Conservation (phyloP, 345 rosid species). For the Eucalyptus cladocalyx region DNA sequence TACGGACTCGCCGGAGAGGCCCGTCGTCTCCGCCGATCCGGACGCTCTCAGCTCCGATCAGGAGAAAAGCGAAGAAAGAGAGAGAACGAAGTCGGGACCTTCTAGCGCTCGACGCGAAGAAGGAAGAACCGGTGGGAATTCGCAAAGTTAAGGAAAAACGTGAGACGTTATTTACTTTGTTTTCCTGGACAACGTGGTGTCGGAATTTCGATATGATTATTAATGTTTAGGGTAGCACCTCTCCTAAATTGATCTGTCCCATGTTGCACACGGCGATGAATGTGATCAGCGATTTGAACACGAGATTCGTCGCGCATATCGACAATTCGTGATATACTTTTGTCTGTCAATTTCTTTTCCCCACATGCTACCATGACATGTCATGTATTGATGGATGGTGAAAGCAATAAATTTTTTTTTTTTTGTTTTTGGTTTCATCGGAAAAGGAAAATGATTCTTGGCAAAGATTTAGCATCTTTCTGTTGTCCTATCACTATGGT, state of each 20-base stretch:
- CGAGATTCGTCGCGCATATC: not conserved
- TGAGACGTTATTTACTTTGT: not conserved
- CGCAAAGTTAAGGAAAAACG: not conserved
- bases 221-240: not conserved
- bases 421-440: not conserved
- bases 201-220: not conserved
- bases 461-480: not conserved
- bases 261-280: not conserved
- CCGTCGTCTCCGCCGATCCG: not conserved
- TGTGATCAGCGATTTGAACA: not conserved
- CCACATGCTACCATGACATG: not conserved
- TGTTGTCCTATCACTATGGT: not conserved
- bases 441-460: not conserved
- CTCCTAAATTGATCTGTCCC: not conserved
- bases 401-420: not conserved
- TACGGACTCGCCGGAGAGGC: not conserved
- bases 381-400: not conserved
- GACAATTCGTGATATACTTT: not conserved
- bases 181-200: not conserved
- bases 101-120: too few species aligned
- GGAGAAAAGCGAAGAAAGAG: not conserved
- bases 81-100: not conserved
- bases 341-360: not conserved
- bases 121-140: not conserved
- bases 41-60: not conserved